These are phyloP conservation scores for Suhomyces taliae DNA, from an alignment of 1,139 yeast species.

Conservation along the genomic window DNA sequence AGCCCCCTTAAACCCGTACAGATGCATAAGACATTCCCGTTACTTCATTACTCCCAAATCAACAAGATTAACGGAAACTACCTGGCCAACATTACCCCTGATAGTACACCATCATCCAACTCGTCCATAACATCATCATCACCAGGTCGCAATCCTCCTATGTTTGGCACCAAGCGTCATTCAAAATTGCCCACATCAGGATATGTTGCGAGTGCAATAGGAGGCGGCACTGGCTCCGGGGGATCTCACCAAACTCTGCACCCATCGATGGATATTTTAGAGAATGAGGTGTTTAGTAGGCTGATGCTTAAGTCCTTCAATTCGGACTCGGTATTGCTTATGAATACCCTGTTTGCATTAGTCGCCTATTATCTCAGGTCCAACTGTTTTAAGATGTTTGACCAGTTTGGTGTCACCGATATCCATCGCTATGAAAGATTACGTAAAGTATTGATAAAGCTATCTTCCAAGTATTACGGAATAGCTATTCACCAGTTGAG, in stretches of 20 bases:
- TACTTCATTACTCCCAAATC: conserved; percentile 1
- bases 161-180: no score
- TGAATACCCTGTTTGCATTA: conserved; percentile 10
- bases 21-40: not conserved
- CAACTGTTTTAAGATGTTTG: conserved; percentile 23
- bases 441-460: conserved; percentile 13
- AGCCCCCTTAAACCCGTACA: no score
- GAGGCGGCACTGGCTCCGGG: no score
- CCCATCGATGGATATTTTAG: conserved; percentile 14
- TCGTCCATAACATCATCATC: not conserved
- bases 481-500: conserved; percentile 22
- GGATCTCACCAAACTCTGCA: not conserved
- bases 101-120: not conserved
- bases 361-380: conserved; percentile 13
- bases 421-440: conserved; percentile 5
- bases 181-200: no score
- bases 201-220: no score
- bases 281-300: conserved; percentile 9
- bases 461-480: conserved; percentile 24
- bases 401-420: conserved; percentile 1
- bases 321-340: conserved; percentile 13
- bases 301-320: conserved; percentile 5
- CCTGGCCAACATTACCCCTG: not conserved
- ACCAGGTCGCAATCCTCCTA: conserved; percentile 1
- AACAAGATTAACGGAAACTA: not conserved